phyloP scores from a whole-genome alignment of 2,329 filamentous ascomycete species.

The Monilinia fructicola region DNA sequence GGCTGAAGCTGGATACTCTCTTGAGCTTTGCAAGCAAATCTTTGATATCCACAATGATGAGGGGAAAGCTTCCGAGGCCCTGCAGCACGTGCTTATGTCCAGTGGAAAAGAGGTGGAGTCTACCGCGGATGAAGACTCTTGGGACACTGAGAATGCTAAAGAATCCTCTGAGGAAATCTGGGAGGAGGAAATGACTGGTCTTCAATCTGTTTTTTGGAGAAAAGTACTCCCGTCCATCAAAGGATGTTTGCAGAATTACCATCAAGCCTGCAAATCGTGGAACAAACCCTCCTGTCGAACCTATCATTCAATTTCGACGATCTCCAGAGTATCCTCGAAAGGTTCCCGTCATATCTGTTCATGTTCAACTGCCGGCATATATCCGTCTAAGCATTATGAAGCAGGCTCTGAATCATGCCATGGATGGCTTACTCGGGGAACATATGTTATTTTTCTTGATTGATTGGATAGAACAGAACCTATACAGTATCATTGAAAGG shows the following conservation, averaged over 20 bases:
- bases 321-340: constrained; percentile 71
- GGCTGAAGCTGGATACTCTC: constrained; percentile 77
- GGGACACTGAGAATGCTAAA: constrained; percentile 45
- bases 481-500: constrained; percentile 77
- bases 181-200: constrained; percentile 79
- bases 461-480: constrained; percentile 87
- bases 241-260: constrained; percentile 67
- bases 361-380: constrained; percentile 78
- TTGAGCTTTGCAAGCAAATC: constrained; percentile 77
- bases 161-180: constrained; percentile 64
- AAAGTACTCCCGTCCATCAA: constrained; percentile 60
- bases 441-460: constrained; percentile 89
- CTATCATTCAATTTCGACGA: constrained; percentile 65
- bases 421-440: constrained; percentile 71
- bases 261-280: constrained; percentile 58
- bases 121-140: constrained; percentile 44
- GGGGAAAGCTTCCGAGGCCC: constrained; percentile 69
- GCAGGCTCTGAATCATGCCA: constrained; percentile 69
- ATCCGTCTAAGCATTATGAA: constrained; percentile 87
- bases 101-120: constrained; percentile 43
- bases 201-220: constrained; percentile 89
- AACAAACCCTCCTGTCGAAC: constrained; percentile 51
- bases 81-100: constrained; percentile 68
- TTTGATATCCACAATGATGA: constrained; percentile 73
- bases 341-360: constrained; percentile 67